Conservation (phyloP, 371 early-diverging fungal genomes). For the Batkoa obscura region DNA sequence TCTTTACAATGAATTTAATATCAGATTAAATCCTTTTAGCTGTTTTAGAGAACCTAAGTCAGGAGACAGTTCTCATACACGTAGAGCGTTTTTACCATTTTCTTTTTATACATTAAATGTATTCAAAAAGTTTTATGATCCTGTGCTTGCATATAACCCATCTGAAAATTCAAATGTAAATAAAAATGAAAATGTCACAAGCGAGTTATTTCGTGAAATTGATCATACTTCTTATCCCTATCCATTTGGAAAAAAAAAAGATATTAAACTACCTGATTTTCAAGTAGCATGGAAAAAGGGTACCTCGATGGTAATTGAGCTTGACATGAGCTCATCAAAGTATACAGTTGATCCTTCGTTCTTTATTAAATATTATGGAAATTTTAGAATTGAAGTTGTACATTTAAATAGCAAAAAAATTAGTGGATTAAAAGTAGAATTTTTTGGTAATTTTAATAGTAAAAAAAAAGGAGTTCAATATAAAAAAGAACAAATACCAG, state of each 20-base stretch:
- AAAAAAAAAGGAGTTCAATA: constrained; percentile 2
- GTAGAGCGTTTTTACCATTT: constrained; percentile 16
- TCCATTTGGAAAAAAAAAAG: not conserved
- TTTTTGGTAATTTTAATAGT: constrained; percentile 20
- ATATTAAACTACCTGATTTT: constrained; percentile 13
- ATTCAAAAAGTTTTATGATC: constrained; percentile 6
- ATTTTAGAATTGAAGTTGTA: constrained; percentile 15
- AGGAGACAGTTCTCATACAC: not conserved
- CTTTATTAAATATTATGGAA: constrained; percentile 17
- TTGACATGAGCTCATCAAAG: constrained; percentile 8
- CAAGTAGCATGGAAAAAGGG: constrained; percentile 18
- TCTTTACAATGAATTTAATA: constrained; percentile 9
- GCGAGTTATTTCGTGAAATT: not conserved
- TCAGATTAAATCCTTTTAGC: too few species aligned
- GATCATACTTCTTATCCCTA: not conserved
- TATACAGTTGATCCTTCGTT: constrained; percentile 20
- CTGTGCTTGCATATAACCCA: constrained; percentile 17
- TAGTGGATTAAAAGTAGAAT: constrained; percentile 12
- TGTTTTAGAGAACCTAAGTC: too few species aligned
- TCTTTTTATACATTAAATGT: constrained; percentile 12
- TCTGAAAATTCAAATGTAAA: constrained; percentile 7
- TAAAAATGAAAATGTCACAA: not conserved
- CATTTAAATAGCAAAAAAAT: constrained; percentile 12
- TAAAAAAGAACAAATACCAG: not conserved
- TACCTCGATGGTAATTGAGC: constrained; percentile 16